Evolutionary conservation across 177 flowering plant species (phyloP).

Genomic region (Vitis hybrid): DNA sequence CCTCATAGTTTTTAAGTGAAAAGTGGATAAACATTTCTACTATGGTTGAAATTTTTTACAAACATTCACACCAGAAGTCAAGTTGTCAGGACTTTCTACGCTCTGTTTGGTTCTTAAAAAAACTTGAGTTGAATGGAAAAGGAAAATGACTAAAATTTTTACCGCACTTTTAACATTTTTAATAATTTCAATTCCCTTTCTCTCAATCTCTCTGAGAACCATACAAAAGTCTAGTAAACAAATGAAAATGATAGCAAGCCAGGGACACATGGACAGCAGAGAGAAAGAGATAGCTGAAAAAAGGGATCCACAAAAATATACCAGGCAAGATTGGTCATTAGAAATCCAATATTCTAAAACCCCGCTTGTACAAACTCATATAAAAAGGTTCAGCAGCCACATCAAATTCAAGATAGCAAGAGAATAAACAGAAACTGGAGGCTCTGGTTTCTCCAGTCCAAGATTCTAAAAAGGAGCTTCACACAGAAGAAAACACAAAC

Average conservation of each 20-base stretch:
- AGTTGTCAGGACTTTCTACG: no score
- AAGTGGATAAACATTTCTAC: conserved; percentile 8
- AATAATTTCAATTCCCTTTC: no score
- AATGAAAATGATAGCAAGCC: background rate
- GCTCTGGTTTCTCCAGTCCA: background rate
- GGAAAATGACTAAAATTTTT: no score
- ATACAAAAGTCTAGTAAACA: background rate
- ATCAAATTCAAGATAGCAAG: no score
- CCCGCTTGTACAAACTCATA: background rate
- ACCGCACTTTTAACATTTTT: no score
- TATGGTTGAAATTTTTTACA: background rate
- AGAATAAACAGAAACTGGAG: background rate
- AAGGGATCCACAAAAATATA: conserved; percentile 26
- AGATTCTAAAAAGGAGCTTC: background rate
- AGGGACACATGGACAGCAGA: background rate
- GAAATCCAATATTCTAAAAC: background rate
- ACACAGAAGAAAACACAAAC: conserved; percentile 8
- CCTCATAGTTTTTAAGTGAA: background rate
- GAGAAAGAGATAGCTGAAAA: conserved; percentile 9
- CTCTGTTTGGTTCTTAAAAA: no score
- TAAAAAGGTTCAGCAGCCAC: background rate
- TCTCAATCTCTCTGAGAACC: no score
- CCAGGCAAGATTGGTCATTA: conserved; percentile 2
- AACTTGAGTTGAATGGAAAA: no score
- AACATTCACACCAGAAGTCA: background rate